phyloP scores from a whole-genome alignment of 2,329 filamentous ascomycete genomes.

The Thielaviopsis populi region DNA sequence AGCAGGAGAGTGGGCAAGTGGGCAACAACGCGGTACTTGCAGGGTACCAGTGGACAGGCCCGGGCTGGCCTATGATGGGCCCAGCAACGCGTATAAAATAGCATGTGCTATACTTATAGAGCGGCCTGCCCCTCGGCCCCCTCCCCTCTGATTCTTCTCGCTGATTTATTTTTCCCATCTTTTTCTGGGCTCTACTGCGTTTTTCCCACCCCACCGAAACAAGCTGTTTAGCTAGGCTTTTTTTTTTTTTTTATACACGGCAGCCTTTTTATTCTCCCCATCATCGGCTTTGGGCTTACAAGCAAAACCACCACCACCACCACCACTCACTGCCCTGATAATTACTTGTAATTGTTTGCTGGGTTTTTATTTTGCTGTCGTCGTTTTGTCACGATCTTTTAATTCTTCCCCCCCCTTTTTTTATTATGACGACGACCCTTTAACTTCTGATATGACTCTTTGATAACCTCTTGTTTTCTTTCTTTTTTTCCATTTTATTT shows the following conservation, averaged over 20 bases:
- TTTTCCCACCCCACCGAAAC: constrained; percentile 3
- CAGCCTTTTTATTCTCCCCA: constrained; percentile 6
- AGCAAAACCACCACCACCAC: not conserved
- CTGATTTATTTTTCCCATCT: constrained; percentile 15
- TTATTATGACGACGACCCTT: not conserved
- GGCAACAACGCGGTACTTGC: constrained; percentile 10
- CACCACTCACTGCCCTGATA: not conserved
- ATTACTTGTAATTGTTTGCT: not conserved
- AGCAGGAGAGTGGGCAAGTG: not conserved
- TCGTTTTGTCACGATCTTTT: not conserved
- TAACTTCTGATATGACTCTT: not conserved
- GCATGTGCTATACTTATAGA: constrained; percentile 31
- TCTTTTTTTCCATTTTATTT: constrained; percentile 9
- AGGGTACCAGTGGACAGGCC: constrained; percentile 9
- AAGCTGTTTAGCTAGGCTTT: constrained; percentile 1
- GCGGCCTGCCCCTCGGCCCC: constrained; percentile 29
- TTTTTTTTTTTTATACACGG: constrained; percentile 7
- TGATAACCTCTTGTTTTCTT: not conserved
- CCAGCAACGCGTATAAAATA: constrained; percentile 30
- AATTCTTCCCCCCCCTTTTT: not conserved
- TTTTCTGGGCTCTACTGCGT: not conserved
- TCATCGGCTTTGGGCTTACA: not conserved
- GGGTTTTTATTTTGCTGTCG: not conserved
- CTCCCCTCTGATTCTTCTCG: constrained; percentile 17
- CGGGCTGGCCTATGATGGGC: constrained; percentile 1